Evolutionary conservation across 768 basidiomycete genomes (phyloP).

Genomic region (Lentinula guzmanii): DNA sequence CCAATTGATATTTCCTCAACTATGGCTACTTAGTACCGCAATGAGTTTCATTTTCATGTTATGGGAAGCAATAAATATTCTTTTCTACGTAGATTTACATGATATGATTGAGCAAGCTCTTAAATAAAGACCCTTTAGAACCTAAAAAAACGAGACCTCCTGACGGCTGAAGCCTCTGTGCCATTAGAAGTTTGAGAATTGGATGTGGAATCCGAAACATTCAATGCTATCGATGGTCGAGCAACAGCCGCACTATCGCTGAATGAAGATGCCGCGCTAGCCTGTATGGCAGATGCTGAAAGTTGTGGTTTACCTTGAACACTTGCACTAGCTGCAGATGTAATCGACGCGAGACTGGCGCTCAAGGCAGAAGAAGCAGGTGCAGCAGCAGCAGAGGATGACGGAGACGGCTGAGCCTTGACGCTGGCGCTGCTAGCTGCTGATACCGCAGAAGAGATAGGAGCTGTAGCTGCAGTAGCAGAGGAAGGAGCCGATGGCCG

Average conservation of each 20-base stretch:
- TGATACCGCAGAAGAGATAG: background rate
- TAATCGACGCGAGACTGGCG: background rate
- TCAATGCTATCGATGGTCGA: background rate
- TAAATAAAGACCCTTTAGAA: background rate
- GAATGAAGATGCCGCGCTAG: background rate
- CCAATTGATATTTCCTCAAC: too few relatives aligned
- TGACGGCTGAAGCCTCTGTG: background rate
- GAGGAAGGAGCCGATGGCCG: background rate
- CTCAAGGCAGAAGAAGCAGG: background rate
- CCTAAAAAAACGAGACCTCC: constrained; percentile 1
- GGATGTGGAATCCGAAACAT: background rate
- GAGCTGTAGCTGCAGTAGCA: background rate
- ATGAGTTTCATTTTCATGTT: too few relatives aligned
- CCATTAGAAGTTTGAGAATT: background rate
- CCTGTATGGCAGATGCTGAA: background rate
- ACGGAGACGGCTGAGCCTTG: background rate
- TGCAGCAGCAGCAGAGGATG: background rate
- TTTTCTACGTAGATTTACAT: background rate
- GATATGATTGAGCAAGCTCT: background rate
- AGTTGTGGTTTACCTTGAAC: background rate
- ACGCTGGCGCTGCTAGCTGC: background rate
- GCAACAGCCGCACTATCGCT: background rate
- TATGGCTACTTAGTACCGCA: too few relatives aligned
- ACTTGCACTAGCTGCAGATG: background rate
- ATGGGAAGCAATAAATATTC: too few relatives aligned